Percentiles rank a stretch among this genome's conserved stretches.
phyloP scores from a whole-genome alignment of 805 yeast species.

The Debaryomyces hansenii region DNA sequence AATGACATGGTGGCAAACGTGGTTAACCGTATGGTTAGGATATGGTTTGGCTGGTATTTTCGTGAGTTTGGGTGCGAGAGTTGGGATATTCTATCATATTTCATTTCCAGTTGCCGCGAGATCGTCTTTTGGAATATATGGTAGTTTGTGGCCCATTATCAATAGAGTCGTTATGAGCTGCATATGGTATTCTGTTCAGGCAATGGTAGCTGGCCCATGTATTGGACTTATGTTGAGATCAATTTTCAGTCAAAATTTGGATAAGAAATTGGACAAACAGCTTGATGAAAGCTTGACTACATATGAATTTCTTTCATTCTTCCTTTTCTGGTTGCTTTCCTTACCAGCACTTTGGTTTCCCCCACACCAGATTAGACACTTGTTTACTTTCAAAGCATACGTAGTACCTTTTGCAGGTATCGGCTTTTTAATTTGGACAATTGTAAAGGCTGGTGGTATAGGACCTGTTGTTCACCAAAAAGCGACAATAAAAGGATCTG shows the following conservation, averaged over 20 bases:
- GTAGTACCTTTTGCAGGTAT: constrained; percentile 82
- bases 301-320: constrained; percentile 71
- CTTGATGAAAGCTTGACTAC: constrained; percentile 67
- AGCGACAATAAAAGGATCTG: constrained; percentile 52
- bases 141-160: constrained; percentile 83
- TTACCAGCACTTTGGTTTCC: constrained; percentile 80
- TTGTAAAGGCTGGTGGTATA: constrained; percentile 75
- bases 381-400: constrained; percentile 79
- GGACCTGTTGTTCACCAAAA: constrained; percentile 68
- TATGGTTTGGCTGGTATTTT: constrained; percentile 69
- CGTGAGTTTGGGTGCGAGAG: constrained; percentile 69
- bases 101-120: constrained; percentile 83
- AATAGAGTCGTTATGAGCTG: constrained; percentile 87
- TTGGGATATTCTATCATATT: constrained; percentile 79
- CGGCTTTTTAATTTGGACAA: constrained; percentile 80
- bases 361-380: constrained; percentile 79
- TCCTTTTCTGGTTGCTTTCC: constrained; percentile 77
- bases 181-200: constrained; percentile 87
- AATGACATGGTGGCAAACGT: constrained; percentile 86
- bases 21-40: constrained; percentile 89
- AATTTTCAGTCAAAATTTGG: constrained; percentile 67
- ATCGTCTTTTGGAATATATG: constrained; percentile 83
- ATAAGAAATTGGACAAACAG: constrained; percentile 61
- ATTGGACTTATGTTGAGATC: constrained; percentile 64
- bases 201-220: constrained; percentile 83